phyloP scores from a whole-genome alignment of 2,329 filamentous ascomycete genomes.

The Aspergillus spinulosporus region DNA sequence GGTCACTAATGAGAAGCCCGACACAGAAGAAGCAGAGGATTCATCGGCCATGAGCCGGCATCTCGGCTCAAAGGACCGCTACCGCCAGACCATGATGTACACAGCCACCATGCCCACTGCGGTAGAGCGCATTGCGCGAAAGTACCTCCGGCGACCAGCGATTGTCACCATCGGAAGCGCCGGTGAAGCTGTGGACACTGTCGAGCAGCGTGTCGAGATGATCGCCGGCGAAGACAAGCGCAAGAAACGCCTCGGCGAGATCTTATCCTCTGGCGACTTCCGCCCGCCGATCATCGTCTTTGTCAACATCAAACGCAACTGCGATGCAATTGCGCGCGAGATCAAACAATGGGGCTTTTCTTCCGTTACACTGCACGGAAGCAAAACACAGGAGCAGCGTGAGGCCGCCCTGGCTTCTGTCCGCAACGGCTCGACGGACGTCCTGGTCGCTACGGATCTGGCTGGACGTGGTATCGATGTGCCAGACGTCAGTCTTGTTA shows the following conservation, averaged over 20 bases:
- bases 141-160: conserved; percentile 89
- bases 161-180: conserved; percentile 93
- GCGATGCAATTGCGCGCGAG: conserved; percentile 89
- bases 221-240: conserved; percentile 87
- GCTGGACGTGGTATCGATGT: conserved; percentile 98
- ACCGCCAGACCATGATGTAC: conserved; percentile 99
- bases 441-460: conserved; percentile 92
- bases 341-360: conserved; percentile 93
- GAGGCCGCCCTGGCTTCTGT: conserved; percentile 88
- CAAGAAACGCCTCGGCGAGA: conserved; percentile 93
- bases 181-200: conserved; percentile 94
- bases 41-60: conserved; percentile 78
- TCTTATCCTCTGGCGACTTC: conserved; percentile 78
- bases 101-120: conserved; percentile 94
- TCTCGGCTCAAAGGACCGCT: conserved; percentile 72
- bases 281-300: conserved; percentile 94
- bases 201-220: conserved; percentile 96
- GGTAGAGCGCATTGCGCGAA: conserved; percentile 94
- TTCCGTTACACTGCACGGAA: conserved; percentile 86
- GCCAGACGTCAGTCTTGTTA: conserved; percentile 84
- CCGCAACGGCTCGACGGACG: conserved; percentile 74
- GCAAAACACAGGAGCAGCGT: conserved; percentile 96
- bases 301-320: conserved; percentile 99
- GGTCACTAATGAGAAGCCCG: conserved; percentile 90
- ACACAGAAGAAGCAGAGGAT: conserved; percentile 88